A percentile compares a stretch with the other conserved stretches of the same genome.
Evolutionary conservation across 202 grass and related monocot species (phyloP).

Genomic region (Setaria viridis): DNA sequence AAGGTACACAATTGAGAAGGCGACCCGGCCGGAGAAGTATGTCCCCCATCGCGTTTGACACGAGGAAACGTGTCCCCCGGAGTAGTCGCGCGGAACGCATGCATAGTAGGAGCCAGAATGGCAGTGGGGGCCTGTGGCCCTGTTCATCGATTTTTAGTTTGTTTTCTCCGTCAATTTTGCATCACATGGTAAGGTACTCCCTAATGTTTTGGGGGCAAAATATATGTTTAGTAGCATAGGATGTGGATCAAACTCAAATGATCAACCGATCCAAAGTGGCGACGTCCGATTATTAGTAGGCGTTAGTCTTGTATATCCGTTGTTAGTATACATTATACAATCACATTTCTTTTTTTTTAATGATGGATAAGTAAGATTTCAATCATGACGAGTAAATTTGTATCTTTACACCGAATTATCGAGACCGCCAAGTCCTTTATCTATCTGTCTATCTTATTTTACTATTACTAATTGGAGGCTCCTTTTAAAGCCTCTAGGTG

Average conservation of each 20-base stretch:
- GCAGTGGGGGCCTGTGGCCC: neutral
- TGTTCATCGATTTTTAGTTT: neutral
- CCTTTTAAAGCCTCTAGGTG: no score
- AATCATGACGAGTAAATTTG: no score
- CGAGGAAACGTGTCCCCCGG: neutral
- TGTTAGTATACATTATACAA: neutral
- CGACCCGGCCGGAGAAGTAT: neutral
- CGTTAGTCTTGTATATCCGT: neutral
- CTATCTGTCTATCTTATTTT: no score
- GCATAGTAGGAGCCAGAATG: no score
- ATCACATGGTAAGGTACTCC: neutral
- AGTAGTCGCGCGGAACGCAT: neutral
- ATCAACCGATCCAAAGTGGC: neutral
- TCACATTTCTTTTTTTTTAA: neutral
- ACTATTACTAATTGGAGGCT: no score
- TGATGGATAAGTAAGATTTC: neutral
- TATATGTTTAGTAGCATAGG: neutral
- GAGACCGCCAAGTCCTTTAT: no score
- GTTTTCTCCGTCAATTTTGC: conserved; percentile 18
- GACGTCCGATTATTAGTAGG: neutral
- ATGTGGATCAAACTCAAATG: neutral
- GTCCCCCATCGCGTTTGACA: no score
- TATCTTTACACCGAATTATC: no score
- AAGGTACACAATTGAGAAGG: conserved; percentile 48
- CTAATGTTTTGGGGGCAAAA: neutral